Evolutionary conservation across 441 rosid species (phyloP).

Genomic region (Gossypium schwendimanii): DNA sequence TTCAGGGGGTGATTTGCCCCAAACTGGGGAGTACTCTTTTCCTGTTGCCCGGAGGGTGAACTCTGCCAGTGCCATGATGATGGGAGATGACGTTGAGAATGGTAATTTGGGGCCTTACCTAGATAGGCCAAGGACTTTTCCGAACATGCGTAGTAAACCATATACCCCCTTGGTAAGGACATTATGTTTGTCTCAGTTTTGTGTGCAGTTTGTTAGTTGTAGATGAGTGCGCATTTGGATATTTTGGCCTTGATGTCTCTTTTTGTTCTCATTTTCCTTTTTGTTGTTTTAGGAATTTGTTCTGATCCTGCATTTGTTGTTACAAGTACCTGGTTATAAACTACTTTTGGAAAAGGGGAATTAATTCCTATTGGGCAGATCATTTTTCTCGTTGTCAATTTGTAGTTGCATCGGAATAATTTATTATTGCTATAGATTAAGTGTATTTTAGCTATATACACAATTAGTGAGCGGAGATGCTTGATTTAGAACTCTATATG

Average conservation of each 20-base stretch:
- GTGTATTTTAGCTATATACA: background rate
- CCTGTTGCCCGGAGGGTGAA: slow-evolving; percentile 35
- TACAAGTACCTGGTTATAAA: background rate
- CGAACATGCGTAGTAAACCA: slow-evolving; percentile 79
- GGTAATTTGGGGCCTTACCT: slow-evolving; percentile 62
- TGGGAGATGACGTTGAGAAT: slow-evolving; percentile 77
- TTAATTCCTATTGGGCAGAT: background rate
- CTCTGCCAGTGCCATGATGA: slow-evolving; percentile 64
- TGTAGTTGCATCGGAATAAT: background rate
- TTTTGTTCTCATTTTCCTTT: background rate
- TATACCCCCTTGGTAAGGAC: slow-evolving; percentile 60
- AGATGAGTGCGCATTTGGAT: background rate
- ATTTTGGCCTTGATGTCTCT: background rate
- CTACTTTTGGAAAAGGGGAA: background rate
- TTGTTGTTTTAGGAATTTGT: background rate
- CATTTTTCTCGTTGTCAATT: background rate
- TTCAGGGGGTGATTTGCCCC: slow-evolving; percentile 68
- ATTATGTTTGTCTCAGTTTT: background rate
- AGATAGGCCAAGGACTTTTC: slow-evolving; percentile 84
- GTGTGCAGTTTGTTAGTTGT: background rate
- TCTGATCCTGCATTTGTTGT: background rate
- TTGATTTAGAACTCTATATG: background rate
- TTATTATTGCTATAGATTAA: background rate
- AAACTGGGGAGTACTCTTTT: slow-evolving; percentile 37
- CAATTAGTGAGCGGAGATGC: background rate